Conservation (phyloP, 2,329 filamentous ascomycete species). For the Aschersonia sp. region DNA sequence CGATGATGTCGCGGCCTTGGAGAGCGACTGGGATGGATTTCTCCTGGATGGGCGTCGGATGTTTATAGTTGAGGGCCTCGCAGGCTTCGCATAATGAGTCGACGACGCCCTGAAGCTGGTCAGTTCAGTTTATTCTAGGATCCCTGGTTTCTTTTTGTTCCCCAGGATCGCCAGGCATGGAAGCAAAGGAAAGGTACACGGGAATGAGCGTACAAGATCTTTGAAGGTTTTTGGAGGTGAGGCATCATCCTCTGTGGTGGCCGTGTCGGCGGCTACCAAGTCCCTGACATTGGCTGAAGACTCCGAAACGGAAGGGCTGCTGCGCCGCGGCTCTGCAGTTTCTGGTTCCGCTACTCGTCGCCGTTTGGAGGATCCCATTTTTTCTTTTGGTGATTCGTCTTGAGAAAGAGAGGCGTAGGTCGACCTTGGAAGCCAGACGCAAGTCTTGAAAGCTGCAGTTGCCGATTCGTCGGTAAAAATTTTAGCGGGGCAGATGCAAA, state of each 20-base stretch:
- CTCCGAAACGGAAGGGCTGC: background rate
- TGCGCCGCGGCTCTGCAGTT: background rate
- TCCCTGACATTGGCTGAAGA: constrained; percentile 10
- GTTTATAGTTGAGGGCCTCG: constrained; percentile 64
- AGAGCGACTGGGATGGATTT: constrained; percentile 74
- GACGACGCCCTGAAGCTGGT: constrained; percentile 50
- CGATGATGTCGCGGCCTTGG: constrained; percentile 74
- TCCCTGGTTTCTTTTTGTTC: background rate
- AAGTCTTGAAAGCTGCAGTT: too few species aligned
- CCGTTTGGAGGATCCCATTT: background rate
- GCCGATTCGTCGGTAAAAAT: constrained; percentile 5
- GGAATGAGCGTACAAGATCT: constrained; percentile 35
- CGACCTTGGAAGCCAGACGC: too few species aligned
- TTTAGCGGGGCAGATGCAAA: constrained; percentile 15
- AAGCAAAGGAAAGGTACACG: background rate
- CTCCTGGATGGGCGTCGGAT: constrained; percentile 77
- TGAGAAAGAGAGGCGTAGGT: too few species aligned
- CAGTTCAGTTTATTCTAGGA: background rate
- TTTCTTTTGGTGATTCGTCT: background rate
- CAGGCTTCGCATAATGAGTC: constrained; percentile 85
- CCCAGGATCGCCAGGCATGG: background rate
- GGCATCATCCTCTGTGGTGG: constrained; percentile 15
- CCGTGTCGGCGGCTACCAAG: constrained; percentile 18
- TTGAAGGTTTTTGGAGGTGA: constrained; percentile 46
- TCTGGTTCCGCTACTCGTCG: background rate